Evolutionary conservation across 1,284 basidiomycete genomes (phyloP).

Genomic region (Chalciporus sp.): DNA sequence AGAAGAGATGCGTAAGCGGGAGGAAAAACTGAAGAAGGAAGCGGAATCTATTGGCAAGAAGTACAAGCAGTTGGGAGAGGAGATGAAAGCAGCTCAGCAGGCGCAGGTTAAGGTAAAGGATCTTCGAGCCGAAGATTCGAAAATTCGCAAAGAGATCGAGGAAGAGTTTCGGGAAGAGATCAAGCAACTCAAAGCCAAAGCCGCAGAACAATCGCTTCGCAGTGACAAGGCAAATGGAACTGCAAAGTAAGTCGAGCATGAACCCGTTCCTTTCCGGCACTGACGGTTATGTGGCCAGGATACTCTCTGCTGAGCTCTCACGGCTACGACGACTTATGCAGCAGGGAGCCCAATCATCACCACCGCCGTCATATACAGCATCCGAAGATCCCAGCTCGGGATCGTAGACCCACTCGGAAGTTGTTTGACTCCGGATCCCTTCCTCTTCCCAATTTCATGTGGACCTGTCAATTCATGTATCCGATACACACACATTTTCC

Average conservation of each 20-base stretch:
- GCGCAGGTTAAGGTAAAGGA: slow-evolving; percentile 40
- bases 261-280: background rate
- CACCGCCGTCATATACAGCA: slow-evolving; percentile 21
- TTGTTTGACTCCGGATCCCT: slow-evolving; percentile 6
- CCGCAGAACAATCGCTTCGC: slow-evolving; percentile 56
- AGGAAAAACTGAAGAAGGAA: slow-evolving; percentile 65
- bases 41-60: slow-evolving; percentile 65
- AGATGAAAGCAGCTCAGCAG: slow-evolving; percentile 54
- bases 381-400: slow-evolving; percentile 10
- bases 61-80: slow-evolving; percentile 61
- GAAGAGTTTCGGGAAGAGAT: slow-evolving; percentile 52
- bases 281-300: slow-evolving; percentile 37
- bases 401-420: slow-evolving; percentile 13
- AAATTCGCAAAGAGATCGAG: slow-evolving; percentile 52
- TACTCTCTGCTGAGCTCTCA: slow-evolving; percentile 60
- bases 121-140: slow-evolving; percentile 42
- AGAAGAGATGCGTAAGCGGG: slow-evolving; percentile 71
- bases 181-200: slow-evolving; percentile 44
- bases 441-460: slow-evolving; percentile 7
- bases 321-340: slow-evolving; percentile 73
- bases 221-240: slow-evolving; percentile 59
- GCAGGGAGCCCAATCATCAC: slow-evolving; percentile 34
- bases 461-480: slow-evolving; percentile 37
- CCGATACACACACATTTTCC: slow-evolving; percentile 32
- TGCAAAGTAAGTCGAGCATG: slow-evolving; percentile 52